Evolutionary conservation across 495 filamentous ascomycete species (phyloP).

Genomic region (Terfezia boudieri): DNA sequence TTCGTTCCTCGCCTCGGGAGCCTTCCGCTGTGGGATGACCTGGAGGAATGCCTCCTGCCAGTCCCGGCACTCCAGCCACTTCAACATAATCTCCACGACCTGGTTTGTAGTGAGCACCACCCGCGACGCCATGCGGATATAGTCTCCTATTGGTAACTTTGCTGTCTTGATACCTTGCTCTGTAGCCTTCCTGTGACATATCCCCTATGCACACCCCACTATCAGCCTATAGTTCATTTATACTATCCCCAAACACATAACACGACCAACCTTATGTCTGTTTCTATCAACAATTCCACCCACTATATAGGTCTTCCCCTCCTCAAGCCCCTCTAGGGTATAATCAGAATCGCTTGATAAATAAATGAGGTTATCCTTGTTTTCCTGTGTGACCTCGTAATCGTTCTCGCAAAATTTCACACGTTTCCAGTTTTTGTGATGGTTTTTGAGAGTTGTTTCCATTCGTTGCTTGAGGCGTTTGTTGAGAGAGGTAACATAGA

Average conservation of each 20-base stretch:
- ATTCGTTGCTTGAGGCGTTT: conserved; percentile 57
- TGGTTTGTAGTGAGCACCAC: conserved; percentile 80
- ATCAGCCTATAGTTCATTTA: too few species aligned
- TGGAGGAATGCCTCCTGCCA: conserved; percentile 77
- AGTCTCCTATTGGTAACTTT: conserved; percentile 78
- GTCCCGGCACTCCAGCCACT: conserved; percentile 68
- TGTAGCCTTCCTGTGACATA: conserved; percentile 66
- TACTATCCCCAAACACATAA: background rate
- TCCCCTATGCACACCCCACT: conserved; percentile 21
- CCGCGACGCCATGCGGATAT: conserved; percentile 66
- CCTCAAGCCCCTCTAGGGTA: conserved; percentile 55
- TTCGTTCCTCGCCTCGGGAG: conserved; percentile 21
- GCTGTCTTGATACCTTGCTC: conserved; percentile 61
- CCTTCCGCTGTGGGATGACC: conserved; percentile 76
- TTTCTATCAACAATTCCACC: conserved; percentile 92
- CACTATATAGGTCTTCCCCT: conserved; percentile 76
- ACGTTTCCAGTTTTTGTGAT: conserved; percentile 57
- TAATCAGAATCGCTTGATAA: conserved; percentile 68
- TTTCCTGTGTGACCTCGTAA: conserved; percentile 9
- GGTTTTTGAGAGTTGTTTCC: conserved; percentile 43
- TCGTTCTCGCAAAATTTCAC: conserved; percentile 39
- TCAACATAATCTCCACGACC: conserved; percentile 85
- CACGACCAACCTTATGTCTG: conserved; percentile 39
- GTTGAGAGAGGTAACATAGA: conserved; percentile 54
- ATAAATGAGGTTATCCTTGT: conserved; percentile 44